These are phyloP conservation scores for Solanum virginianum DNA, from an alignment of 257 asterid species.

Conservation along the genomic window DNA sequence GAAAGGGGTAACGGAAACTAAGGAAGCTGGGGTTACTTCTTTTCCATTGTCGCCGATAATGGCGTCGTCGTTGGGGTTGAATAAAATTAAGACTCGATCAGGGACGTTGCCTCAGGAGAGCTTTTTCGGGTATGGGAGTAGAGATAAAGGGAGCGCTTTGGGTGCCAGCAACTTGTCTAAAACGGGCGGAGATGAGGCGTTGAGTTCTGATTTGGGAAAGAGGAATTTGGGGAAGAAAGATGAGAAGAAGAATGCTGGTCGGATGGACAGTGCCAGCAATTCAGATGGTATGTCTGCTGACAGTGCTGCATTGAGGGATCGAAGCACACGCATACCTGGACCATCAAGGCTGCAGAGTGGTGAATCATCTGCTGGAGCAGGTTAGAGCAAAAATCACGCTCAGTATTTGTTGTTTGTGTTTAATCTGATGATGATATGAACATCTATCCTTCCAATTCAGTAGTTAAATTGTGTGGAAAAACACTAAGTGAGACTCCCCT, in stretches of 20 bases:
- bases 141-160: conserved; percentile 56
- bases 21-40: conserved; percentile 11
- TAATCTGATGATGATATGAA: neutral
- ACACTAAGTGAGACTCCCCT: neutral
- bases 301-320: conserved; percentile 48
- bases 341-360: conserved; percentile 64
- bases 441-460: neutral
- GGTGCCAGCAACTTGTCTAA: conserved; percentile 82
- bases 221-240: conserved; percentile 7
- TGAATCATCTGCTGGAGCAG: conserved; percentile 73
- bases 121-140: conserved; percentile 60
- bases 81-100: conserved; percentile 96
- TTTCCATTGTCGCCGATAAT: conserved; percentile 69
- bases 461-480: neutral
- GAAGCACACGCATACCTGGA: conserved; percentile 58
- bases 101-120: conserved; percentile 99
- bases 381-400: conserved; percentile 11
- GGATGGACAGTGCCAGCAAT: conserved; percentile 44
- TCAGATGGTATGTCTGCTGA: conserved; percentile 28
- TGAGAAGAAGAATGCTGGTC: conserved; percentile 15
- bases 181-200: conserved; percentile 30
- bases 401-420: neutral
- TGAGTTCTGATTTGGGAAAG: conserved; percentile 13
- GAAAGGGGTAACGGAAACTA: conserved; percentile 27
- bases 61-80: conserved; percentile 92